A percentile compares a stretch with the other conserved stretches of the same genome.
Conservation (phyloP, 2,329 filamentous ascomycete species). For the Alternaria sp. region DNA sequence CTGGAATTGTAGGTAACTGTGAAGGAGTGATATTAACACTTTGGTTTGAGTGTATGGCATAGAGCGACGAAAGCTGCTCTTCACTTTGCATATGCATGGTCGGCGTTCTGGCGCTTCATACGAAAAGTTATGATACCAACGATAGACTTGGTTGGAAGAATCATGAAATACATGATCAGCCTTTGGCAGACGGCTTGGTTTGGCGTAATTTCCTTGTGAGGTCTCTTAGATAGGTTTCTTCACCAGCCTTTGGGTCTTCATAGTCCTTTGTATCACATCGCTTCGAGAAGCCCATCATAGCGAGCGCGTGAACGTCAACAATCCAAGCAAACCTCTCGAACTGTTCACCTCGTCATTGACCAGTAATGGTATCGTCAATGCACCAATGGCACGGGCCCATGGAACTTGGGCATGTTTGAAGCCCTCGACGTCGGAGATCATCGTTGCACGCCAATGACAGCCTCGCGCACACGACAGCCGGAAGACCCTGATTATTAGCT, state of each 20-base stretch:
- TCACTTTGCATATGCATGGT: constrained; percentile 36
- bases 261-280: not conserved
- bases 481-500: constrained; percentile 16
- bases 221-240: not conserved
- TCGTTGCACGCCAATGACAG: not conserved
- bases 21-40: not conserved
- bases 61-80: constrained; percentile 27
- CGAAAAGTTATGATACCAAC: constrained; percentile 39
- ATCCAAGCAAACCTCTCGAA: not conserved
- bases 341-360: not conserved
- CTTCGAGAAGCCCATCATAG: not conserved
- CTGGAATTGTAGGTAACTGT: constrained; percentile 54
- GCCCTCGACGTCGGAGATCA: not conserved
- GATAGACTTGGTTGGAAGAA: constrained; percentile 26
- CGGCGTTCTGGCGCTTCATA: constrained; percentile 39
- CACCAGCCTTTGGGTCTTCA: not conserved
- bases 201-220: not conserved
- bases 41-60: not conserved
- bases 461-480: constrained; percentile 8
- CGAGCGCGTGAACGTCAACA: not conserved
- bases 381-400: not conserved
- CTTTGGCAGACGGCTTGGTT: not conserved
- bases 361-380: not conserved
- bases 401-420: not conserved
- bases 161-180: constrained; percentile 7